Percentiles rank a stretch among this genome's conserved stretches.
Conservation (phyloP, 2,329 filamentous ascomycete genomes). For the Rhexocercosporidium sp. region DNA sequence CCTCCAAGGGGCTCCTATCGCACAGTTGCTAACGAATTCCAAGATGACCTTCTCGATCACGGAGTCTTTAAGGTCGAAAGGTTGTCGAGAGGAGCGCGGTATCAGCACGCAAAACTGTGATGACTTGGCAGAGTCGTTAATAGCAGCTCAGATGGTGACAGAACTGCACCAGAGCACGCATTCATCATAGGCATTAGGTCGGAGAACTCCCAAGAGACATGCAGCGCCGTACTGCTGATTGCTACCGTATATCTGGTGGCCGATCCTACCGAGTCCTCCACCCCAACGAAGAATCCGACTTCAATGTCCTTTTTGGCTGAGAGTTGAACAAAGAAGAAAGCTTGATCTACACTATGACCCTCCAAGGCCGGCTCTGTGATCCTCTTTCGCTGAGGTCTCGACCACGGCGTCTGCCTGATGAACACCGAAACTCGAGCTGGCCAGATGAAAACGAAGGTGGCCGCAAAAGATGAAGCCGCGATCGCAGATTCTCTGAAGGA, state of each 20-base stretch:
- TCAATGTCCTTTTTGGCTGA: slow-evolving; percentile 20
- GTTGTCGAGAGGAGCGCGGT: too few relatives aligned
- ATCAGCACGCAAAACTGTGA: too few relatives aligned
- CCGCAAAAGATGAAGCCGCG: background rate
- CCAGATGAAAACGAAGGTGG: background rate
- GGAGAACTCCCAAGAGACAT: background rate
- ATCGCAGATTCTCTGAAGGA: background rate
- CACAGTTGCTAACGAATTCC: too few relatives aligned
- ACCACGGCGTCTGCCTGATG: background rate
- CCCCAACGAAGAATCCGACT: slow-evolving; percentile 21
- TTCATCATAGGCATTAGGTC: background rate
- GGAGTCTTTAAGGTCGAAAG: too few relatives aligned
- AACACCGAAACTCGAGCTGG: background rate
- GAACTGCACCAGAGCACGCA: background rate
- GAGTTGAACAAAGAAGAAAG: slow-evolving; percentile 21
- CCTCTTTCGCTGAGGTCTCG: background rate
- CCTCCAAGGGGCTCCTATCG: too few relatives aligned
- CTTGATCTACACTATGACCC: slow-evolving; percentile 3
- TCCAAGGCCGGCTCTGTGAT: background rate
- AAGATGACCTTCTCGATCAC: too few relatives aligned
- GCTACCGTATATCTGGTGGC: slow-evolving; percentile 17
- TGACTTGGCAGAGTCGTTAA: too few relatives aligned
- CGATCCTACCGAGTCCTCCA: slow-evolving; percentile 20
- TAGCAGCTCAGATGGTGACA: background rate
- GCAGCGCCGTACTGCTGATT: slow-evolving; percentile 7